Conservation (phyloP, 2,329 filamentous ascomycete species). For the Mycogone perniciosa region DNA sequence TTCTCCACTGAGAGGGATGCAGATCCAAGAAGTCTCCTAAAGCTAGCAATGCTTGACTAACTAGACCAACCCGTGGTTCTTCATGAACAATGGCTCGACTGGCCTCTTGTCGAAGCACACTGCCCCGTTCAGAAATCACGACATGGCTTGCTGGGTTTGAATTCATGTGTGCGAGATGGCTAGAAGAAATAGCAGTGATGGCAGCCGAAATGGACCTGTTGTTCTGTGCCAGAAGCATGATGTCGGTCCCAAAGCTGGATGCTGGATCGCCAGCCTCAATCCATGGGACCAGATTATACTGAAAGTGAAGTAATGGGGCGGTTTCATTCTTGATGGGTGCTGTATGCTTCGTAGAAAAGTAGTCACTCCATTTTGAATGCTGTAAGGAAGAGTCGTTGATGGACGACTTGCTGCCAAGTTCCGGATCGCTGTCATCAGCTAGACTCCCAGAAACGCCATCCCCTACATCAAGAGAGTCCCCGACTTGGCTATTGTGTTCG, state of each 20-base stretch:
- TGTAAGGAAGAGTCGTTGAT: not conserved
- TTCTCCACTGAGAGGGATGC: slow-evolving; percentile 11
- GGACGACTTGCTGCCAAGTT: not conserved
- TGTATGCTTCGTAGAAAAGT: slow-evolving; percentile 12
- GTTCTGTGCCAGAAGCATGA: slow-evolving; percentile 16
- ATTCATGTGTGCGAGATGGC: slow-evolving; percentile 2
- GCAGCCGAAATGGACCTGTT: slow-evolving; percentile 4
- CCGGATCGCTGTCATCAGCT: not conserved
- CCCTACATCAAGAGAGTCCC: not conserved
- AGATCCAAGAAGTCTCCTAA: slow-evolving; percentile 5
- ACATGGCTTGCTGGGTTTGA: not conserved
- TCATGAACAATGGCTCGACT: not conserved
- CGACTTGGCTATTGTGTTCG: not conserved
- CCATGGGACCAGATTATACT: slow-evolving; percentile 18
- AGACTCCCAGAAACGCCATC: not conserved
- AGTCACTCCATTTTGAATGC: slow-evolving; percentile 16
- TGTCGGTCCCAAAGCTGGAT: slow-evolving; percentile 13
- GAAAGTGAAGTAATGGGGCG: slow-evolving; percentile 16
- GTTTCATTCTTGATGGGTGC: slow-evolving; percentile 8
- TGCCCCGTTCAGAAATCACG: not conserved
- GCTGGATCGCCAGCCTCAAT: slow-evolving; percentile 16
- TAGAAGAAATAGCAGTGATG: slow-evolving; percentile 9
- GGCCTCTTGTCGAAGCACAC: not conserved
- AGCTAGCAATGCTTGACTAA: slow-evolving; percentile 9
- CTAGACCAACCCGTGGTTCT: slow-evolving; percentile 1